Evolutionary conservation across 2,329 filamentous ascomycete species (phyloP), one percentile per base, ranked within the genome.

Genomic region (Nemania sp.): DNA sequence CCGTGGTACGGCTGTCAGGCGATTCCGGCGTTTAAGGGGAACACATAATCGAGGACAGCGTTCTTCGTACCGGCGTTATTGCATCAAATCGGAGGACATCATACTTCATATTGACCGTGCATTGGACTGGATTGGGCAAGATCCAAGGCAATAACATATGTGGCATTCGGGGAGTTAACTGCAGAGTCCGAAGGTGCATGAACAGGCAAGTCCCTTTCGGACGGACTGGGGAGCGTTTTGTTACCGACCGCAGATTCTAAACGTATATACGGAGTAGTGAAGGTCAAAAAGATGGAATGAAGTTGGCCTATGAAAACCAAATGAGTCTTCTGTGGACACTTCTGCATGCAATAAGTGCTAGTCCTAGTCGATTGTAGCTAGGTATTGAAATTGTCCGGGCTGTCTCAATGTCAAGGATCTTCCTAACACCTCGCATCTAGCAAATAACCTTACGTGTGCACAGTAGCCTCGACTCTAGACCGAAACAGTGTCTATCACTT

Each of bases 11-110:
- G 7, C 37, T 50, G 43, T 20, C 26, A 19, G 31, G 53, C 23
- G 39, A 41, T 50, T 36, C 15, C 6, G 57, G 57, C 50, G 57
- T 57, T 56, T 15, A 7, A 41, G 47, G 19, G 42, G 20, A 46
- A 49, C n/a, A 20, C 15, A 41, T 19, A 34, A 34, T 34, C 28
- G 42, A 23, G 14, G 20, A 43, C 44, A 30, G 4, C 6, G 30
- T 33, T 6, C 26, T 30, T 45, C 41, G 8, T 20, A 15, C 22
- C 12, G 20, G 36, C 19, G 22, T 48, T 28, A 22, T 41, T 39
- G 40, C 26, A 49, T 46, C 23, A 30, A 26, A 26, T 54, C 11
- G 11, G 37, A 50, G 19, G 20, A 22, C 45, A 53, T 51, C 14
- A 41, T 42, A 20, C 39, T 43, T 33, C 6, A 44, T 30, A 42